Evolutionary conservation across 108 stramenopile genomes (phyloP).

Genomic region (Stephanodiscus triporus): DNA sequence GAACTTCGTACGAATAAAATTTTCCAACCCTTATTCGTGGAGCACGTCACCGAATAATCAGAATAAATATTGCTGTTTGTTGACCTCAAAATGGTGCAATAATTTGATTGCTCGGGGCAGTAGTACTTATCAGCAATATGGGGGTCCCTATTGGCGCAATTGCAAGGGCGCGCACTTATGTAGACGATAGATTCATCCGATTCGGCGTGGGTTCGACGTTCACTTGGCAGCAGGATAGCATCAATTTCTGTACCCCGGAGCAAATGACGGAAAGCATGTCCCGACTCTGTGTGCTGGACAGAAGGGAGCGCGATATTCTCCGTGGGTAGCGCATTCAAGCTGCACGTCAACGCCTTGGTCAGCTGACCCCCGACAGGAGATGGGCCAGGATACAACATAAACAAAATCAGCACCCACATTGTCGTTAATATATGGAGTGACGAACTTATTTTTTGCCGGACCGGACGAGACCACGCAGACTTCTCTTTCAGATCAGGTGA

Average conservation of each 20-base stretch:
- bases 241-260: neutral
- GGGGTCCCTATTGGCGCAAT: neutral
- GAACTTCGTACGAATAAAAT: conserved; percentile 9
- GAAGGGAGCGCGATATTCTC: neutral
- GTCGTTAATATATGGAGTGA: too few relatives aligned
- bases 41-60: conserved; percentile 24
- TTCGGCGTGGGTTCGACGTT: neutral
- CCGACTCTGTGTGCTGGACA: neutral
- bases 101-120: conserved; percentile 16
- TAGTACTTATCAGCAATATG: conserved; percentile 12
- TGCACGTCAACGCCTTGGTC: neutral
- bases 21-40: conserved; percentile 19
- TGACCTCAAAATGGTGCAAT: conserved; percentile 11
- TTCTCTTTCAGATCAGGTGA: too few relatives aligned
- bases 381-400: too few relatives aligned
- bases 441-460: too few relatives aligned
- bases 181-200: neutral
- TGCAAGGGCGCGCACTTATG: neutral
- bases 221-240: neutral
- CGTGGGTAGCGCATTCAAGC: neutral
- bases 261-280: neutral
- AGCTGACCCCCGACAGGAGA: too few relatives aligned
- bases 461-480: too few relatives aligned
- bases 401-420: too few relatives aligned
- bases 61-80: conserved; percentile 2